These are phyloP conservation scores for Cladophialophora bantiana DNA, from an alignment of 2,329 filamentous ascomycete species.

Conservation along the genomic window DNA sequence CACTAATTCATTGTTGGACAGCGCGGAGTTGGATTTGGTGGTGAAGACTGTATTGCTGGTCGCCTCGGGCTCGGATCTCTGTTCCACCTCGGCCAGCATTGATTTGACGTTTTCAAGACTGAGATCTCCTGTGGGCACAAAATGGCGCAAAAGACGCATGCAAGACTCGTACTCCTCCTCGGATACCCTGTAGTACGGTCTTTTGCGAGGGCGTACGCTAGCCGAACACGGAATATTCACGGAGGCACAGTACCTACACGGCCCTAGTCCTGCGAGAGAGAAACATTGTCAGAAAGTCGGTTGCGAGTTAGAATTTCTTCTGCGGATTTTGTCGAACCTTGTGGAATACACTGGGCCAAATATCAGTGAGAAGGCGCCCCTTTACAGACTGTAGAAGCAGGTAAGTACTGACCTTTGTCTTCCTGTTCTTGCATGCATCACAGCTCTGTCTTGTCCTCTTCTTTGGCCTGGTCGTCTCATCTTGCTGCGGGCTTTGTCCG, in stretches of 20 bases:
- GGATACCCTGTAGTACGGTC: neutral
- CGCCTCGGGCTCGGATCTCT: neutral
- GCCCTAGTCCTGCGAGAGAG: neutral
- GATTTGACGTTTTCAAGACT: neutral
- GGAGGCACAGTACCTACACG: neutral
- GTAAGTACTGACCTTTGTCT: neutral
- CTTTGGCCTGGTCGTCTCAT: neutral
- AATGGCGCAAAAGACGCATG: neutral
- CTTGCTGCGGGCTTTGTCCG: neutral
- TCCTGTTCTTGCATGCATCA: neutral
- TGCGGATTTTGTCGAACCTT: neutral
- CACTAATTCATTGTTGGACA: neutral
- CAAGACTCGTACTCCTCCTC: neutral
- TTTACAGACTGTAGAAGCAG: neutral
- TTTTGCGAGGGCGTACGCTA: neutral
- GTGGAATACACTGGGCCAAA: neutral
- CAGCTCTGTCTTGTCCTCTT: neutral
- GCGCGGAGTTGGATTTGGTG: neutral
- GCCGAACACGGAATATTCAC: neutral
- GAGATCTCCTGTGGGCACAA: neutral
- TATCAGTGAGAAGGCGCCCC: neutral
- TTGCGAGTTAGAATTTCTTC: neutral
- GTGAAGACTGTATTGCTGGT: neutral
- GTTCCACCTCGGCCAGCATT: neutral
- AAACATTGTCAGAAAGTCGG: neutral